Evolutionary conservation across 805 yeast species (phyloP).

Genomic region (Candida glaebosa): DNA sequence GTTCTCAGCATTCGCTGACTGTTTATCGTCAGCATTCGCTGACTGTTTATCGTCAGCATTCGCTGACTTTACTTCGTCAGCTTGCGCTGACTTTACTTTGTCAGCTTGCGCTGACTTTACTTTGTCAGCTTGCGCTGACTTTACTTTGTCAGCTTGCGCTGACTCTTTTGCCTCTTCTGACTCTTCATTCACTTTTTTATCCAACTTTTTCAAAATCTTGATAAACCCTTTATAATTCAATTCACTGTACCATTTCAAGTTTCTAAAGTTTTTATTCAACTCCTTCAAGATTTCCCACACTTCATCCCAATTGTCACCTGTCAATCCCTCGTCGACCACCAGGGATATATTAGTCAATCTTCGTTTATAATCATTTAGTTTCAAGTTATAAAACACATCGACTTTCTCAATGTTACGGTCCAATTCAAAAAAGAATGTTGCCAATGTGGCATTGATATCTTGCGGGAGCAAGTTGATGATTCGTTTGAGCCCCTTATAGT

Average conservation of each 20-base stretch:
- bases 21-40: too few relatives aligned
- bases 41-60: too few relatives aligned
- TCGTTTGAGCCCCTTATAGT: slow-evolving; percentile 81
- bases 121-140: too few relatives aligned
- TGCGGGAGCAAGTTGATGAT: slow-evolving; percentile 52
- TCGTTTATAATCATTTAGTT: slow-evolving; percentile 70
- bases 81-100: too few relatives aligned
- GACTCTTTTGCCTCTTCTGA: slow-evolving; percentile 19
- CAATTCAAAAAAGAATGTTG: slow-evolving; percentile 70
- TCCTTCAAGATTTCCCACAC: slow-evolving; percentile 60
- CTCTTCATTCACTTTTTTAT: slow-evolving; percentile 56
- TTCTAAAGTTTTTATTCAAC: slow-evolving; percentile 69
- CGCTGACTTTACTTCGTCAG: too few relatives aligned
- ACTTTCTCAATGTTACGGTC: slow-evolving; percentile 82
- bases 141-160: slow-evolving; percentile 5
- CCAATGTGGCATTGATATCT: slow-evolving; percentile 47
- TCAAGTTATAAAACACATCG: slow-evolving; percentile 71
- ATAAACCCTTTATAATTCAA: slow-evolving; percentile 85
- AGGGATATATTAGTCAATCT: slow-evolving; percentile 49
- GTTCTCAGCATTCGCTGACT: too few relatives aligned
- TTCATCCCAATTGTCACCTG: slow-evolving; percentile 39
- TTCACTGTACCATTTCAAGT: slow-evolving; percentile 92
- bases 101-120: background rate
- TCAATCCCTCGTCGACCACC: slow-evolving; percentile 23
- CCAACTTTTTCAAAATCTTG: slow-evolving; percentile 85